Evolutionary conservation across 1,284 basidiomycete genomes (phyloP).

Genomic region (Cystobasidium pallidum): DNA sequence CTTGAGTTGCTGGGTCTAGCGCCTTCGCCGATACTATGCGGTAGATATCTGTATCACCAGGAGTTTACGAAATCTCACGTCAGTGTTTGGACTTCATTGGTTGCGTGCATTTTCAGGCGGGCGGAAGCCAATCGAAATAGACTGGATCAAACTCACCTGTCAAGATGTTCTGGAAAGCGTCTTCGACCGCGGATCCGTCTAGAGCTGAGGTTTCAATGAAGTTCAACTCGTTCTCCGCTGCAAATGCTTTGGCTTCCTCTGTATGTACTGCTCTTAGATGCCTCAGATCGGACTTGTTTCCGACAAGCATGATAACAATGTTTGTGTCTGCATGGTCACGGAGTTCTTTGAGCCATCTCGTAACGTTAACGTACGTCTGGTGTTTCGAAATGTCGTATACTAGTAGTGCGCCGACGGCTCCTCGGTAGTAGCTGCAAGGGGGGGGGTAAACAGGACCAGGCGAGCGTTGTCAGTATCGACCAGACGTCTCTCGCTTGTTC

Average conservation of each 20-base stretch:
- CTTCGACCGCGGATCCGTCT: constrained; percentile 97
- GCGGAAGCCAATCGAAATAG: neutral
- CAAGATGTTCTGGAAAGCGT: constrained; percentile 95
- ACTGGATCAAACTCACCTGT: constrained; percentile 68
- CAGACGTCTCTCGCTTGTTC: constrained; percentile 10
- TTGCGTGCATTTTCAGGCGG: neutral
- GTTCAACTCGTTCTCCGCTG: constrained; percentile 53
- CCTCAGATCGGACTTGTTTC: constrained; percentile 93
- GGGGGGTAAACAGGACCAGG: too few relatives aligned
- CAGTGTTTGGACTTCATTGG: too few relatives aligned
- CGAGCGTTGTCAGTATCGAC: too few relatives aligned
- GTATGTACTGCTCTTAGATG: constrained; percentile 94
- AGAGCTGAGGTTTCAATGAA: constrained; percentile 97
- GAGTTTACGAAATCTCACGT: too few relatives aligned
- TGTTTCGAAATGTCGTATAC: constrained; percentile 69
- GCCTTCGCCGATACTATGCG: constrained; percentile 88
- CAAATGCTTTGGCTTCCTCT: constrained; percentile 61
- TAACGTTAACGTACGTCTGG: constrained; percentile 92
- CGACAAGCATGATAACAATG: constrained; percentile 62
- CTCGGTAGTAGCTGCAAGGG: constrained; percentile 98
- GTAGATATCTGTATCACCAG: constrained; percentile 79
- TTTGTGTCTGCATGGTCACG: constrained; percentile 63
- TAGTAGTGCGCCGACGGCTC: constrained; percentile 72
- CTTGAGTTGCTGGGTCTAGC: constrained; percentile 74
- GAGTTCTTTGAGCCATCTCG: constrained; percentile 97